Base-by-base conservation (phyloP, 106 monocot species). In the Dactylorhiza incarnata region DNA sequence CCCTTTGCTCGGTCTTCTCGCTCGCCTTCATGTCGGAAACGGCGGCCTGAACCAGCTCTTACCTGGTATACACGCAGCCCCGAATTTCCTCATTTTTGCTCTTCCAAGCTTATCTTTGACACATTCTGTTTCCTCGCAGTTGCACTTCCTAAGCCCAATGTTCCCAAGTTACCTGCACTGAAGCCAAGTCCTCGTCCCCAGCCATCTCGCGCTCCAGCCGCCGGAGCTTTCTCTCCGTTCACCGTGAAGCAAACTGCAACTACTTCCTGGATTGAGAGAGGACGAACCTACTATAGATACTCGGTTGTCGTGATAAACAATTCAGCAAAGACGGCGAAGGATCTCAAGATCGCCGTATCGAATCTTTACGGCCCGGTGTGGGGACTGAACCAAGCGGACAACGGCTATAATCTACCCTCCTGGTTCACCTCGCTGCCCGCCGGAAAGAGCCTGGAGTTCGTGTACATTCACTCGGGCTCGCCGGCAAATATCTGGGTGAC, bases 1-100 rank as follows among this genome's bases (percentile, higher is more conserved):
- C 9, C 96, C 96, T 0, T 20, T 94, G 49, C 17, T 97, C 19
- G 96, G 96, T 9, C 74, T 97, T 1, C 49, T 97, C 45, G 96
- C 96, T 56, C 81, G 96, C 5, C 87, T 96, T 7, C 72, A 81
- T 51, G 88, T 56, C 14, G 95, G 95, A 4, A 74, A 80, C 14
- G 45, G 44, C 13, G 73, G 84, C 6, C 63, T 77, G 46, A 88
- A 80, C 78, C 92, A 91, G 23, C 79, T 91, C 0, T 80, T 87
- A 68, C 66, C 84, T 17, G 91, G 88, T 79, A 79, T 53, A 8
- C 13, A 16, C 2, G 20, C 19, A n/a, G n/a, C n/a, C n/a, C n/a
- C n/a, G n/a, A 37, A 37, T 37, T 37, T 37, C 8, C 47, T 72
- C 19, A 48, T 11, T 49, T 9, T 9, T 20, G 14, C 7, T 46